Percentiles rank a stretch among this genome's conserved stretches.
These are phyloP conservation scores for Micromonas commoda DNA, from an alignment of 139 green algal genomes.

Conservation along the genomic window DNA sequence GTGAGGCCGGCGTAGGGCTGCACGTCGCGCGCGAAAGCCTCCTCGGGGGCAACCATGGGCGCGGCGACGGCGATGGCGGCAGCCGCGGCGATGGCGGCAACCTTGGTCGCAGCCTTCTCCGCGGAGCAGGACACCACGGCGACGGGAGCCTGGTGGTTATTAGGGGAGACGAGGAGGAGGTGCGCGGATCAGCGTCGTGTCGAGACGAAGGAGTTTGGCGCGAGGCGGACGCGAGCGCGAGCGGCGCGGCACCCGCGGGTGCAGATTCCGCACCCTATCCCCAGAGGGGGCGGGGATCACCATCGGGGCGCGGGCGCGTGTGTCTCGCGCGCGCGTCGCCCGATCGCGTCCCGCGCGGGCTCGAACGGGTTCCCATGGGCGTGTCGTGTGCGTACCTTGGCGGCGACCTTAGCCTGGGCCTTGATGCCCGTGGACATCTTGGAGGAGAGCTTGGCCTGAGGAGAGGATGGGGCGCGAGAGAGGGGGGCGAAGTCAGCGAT, in stretches of 20 bases:
- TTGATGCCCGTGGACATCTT: neutral
- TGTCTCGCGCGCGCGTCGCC: too few relatives aligned
- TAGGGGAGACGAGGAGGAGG: neutral
- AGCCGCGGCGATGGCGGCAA: constrained; percentile 35
- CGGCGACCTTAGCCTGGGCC: neutral
- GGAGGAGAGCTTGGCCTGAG: neutral
- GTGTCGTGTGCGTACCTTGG: neutral
- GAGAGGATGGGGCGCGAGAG: neutral
- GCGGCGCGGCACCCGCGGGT: too few relatives aligned
- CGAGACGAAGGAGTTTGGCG: too few relatives aligned
- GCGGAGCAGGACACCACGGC: neutral
- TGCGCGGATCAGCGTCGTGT: neutral
- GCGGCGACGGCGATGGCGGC: constrained; percentile 21
- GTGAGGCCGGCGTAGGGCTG: constrained; percentile 69
- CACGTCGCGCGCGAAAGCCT: constrained; percentile 72
- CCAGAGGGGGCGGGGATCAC: too few relatives aligned
- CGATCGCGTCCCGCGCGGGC: neutral
- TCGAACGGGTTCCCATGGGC: too few relatives aligned
- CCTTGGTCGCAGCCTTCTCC: constrained; percentile 4
- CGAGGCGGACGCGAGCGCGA: too few relatives aligned
- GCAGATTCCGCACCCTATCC: too few relatives aligned
- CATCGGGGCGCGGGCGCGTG: too few relatives aligned
- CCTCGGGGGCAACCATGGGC: constrained; percentile 34
- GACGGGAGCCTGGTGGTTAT: neutral
- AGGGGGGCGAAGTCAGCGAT: neutral